Evolutionary conservation across 148 eudicot species (phyloP).

Genomic region (Chenopodium suecicum): DNA sequence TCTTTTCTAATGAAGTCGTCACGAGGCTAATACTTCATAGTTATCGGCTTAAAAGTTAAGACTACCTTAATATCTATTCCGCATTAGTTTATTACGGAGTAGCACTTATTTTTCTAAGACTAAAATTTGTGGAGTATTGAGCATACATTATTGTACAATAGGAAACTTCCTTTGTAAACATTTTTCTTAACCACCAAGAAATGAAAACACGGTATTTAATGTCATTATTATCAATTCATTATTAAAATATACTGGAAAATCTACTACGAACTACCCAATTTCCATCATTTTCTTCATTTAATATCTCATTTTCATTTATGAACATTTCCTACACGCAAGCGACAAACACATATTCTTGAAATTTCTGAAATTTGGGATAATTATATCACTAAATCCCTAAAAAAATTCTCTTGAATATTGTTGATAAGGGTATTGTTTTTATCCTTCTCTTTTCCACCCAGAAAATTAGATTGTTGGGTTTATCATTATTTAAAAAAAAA

Average conservation of each 20-base stretch:
- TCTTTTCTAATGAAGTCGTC: too few species aligned
- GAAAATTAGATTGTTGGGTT: not conserved
- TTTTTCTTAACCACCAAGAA: conserved; percentile 35
- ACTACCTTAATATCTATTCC: too few species aligned
- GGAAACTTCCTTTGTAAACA: not conserved
- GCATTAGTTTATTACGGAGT: too few species aligned
- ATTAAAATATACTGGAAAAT: too few species aligned
- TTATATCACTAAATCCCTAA: not conserved
- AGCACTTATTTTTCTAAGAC: too few species aligned
- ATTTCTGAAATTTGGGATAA: not conserved
- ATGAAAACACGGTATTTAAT: not conserved
- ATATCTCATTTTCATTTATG: too few species aligned
- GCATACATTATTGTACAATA: not conserved
- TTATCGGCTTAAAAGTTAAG: too few species aligned
- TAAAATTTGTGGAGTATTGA: too few species aligned
- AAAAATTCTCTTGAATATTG: not conserved
- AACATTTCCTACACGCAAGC: conserved; percentile 8
- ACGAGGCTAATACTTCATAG: too few species aligned
- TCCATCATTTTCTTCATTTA: not conserved
- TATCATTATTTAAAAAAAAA: too few species aligned
- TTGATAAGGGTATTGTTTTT: conserved; percentile 1
- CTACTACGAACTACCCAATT: not conserved
- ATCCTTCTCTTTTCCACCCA: not conserved
- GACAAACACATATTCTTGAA: not conserved
- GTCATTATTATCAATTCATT: not conserved